Evolutionary conservation across 352 stramenopile genomes (phyloP).

Genomic region (Phytophthora hibernalis): DNA sequence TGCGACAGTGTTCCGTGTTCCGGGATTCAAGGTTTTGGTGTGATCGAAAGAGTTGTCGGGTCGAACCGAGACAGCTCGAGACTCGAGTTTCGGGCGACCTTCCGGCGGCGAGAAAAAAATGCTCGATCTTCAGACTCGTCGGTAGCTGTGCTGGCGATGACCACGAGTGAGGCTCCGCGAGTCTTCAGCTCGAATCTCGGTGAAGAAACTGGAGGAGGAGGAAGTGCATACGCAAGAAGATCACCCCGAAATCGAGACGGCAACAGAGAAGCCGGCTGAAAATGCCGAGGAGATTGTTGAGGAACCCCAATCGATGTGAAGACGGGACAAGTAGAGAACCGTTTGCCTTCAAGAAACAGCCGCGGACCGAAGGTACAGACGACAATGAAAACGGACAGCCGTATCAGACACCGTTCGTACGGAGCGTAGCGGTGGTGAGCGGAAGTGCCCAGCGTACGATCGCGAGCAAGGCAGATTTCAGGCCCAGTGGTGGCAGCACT

Average conservation of each 20-base stretch:
- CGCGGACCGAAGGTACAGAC: constrained; percentile 1
- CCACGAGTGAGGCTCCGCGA: too few species aligned
- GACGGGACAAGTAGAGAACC: background rate
- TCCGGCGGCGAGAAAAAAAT: constrained; percentile 9
- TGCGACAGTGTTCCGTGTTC: constrained; percentile 24
- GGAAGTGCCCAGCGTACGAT: background rate
- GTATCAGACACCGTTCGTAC: background rate
- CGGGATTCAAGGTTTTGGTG: constrained; percentile 24
- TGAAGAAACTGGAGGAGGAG: too few species aligned
- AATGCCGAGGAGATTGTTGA: background rate
- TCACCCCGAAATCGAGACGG: too few species aligned
- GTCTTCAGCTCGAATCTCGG: too few species aligned
- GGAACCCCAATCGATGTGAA: too few species aligned
- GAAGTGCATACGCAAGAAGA: too few species aligned
- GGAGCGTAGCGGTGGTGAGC: background rate
- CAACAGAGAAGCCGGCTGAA: too few species aligned
- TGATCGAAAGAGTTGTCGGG: constrained; percentile 34
- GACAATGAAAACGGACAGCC: too few species aligned
- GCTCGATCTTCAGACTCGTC: too few species aligned
- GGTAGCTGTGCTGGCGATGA: background rate
- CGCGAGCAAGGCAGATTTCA: background rate
- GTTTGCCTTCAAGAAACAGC: constrained; percentile 3
- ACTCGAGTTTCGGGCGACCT: constrained; percentile 11
- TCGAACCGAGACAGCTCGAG: too few species aligned
- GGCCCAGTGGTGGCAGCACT: constrained; percentile 20